Percentiles rank a stretch among this genome's conserved stretches.
Conservation (phyloP, 2,329 filamentous ascomycete species). For the Periconia sp. region DNA sequence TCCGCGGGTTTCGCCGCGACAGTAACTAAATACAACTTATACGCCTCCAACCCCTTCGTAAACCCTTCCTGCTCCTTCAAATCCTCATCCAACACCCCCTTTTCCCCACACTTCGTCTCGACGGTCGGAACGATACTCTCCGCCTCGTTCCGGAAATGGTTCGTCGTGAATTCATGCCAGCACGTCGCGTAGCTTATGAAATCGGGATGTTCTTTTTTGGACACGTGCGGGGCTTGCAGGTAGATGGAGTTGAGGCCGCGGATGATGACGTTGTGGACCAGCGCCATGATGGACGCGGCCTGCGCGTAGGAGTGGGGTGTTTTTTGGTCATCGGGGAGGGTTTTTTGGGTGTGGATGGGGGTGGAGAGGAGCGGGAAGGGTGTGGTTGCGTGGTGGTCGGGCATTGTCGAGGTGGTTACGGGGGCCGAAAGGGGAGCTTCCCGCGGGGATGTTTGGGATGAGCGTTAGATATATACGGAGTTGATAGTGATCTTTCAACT, state of each 20-base stretch:
- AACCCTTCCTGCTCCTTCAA: neutral
- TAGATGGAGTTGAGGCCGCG: slow-evolving; percentile 67
- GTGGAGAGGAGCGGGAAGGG: neutral
- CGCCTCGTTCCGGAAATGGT: slow-evolving; percentile 65
- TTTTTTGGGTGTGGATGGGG: neutral
- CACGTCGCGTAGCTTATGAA: slow-evolving; percentile 62
- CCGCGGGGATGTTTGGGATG: neutral
- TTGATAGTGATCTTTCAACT: neutral
- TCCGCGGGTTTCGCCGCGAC: neutral
- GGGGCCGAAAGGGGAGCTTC: neutral
- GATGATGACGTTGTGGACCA: slow-evolving; percentile 65
- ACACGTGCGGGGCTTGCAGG: slow-evolving; percentile 57
- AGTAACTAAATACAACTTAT: neutral
- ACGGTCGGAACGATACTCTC: slow-evolving; percentile 52
- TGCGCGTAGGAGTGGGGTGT: neutral
- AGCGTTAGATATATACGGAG: neutral
- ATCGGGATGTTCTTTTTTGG: slow-evolving; percentile 55
- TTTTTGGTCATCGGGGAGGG: neutral
- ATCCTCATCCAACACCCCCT: neutral
- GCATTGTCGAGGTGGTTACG: neutral
- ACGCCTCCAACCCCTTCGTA: neutral
- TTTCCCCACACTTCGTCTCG: neutral
- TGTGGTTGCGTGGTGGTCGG: neutral
- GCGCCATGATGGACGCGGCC: slow-evolving; percentile 60
- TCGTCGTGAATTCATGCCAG: slow-evolving; percentile 61